These are phyloP conservation scores for Magnusiomyces clavatus DNA, from an alignment of 1,139 yeast genomes.

Conservation along the genomic window DNA sequence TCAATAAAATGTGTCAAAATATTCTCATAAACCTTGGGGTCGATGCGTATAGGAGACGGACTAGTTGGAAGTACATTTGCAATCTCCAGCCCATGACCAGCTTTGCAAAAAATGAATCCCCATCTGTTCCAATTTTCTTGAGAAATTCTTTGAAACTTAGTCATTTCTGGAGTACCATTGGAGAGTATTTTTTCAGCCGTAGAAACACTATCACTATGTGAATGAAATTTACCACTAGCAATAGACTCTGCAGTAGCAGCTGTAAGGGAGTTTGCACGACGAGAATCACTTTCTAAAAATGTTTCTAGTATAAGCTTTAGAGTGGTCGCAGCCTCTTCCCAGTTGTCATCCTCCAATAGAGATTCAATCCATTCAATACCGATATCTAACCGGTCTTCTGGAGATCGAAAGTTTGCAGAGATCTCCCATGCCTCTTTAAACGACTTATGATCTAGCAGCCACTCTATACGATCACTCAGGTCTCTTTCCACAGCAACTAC, in stretches of 20 bases:
- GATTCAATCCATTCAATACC: constrained; percentile 59
- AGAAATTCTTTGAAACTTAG: neutral
- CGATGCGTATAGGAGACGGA: constrained; percentile 33
- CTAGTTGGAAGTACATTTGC: constrained; percentile 48
- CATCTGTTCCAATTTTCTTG: constrained; percentile 58
- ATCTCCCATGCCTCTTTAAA: constrained; percentile 72
- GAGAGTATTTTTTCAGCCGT: neutral
- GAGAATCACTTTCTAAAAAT: constrained; percentile 21
- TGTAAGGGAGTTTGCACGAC: neutral
- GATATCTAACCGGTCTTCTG: constrained; percentile 45
- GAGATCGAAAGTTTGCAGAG: constrained; percentile 48
- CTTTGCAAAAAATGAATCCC: constrained; percentile 47
- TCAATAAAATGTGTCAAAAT: constrained; percentile 47
- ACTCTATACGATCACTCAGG: constrained; percentile 57
- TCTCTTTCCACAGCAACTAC: constrained; percentile 67
- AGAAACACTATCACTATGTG: neutral
- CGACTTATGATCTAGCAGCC: constrained; percentile 54
- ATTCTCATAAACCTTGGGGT: constrained; percentile 41
- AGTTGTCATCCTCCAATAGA: constrained; percentile 43
- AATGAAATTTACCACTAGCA: neutral
- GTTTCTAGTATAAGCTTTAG: constrained; percentile 37
- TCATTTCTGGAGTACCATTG: neutral
- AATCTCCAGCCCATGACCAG: constrained; percentile 42
- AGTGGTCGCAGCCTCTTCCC: constrained; percentile 52
- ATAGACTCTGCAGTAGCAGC: neutral